Base-by-base conservation (phyloP, 1,284 basidiomycete species). In the Cryptococcus jaspeensis region DNA sequence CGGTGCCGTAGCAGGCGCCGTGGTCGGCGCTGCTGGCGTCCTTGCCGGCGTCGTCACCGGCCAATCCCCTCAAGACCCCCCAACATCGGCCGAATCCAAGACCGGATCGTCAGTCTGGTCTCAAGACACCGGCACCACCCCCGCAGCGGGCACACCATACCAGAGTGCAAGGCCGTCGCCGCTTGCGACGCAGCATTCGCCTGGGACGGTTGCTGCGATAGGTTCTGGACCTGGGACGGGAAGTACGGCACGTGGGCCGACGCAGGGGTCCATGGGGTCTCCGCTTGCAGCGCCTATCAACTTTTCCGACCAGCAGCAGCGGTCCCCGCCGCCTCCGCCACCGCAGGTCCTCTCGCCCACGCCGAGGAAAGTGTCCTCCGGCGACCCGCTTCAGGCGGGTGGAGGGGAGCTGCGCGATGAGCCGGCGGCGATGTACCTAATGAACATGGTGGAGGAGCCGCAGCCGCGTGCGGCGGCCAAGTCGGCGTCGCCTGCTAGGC, bases 401-500 rank as follows among this genome's bases (percentile, higher is more conserved):
- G 28, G n/a, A n/a, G 55, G 38, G 12, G 62, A 59, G n/a, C 32
- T 74, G 18, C 62, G 66, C 8, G 66, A 74, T 20, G 72, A 75
- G 60, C 74, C 74, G 5, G 70, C 73, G 1, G 73, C 73, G 15
- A 56, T 69, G 56, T 75, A 75, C 53, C 63, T 75, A 28, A 73
- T 73, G 70, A 75, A 73, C 58, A 74, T 75, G 70, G 74, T 74
- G 4, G 73, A 72, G 50, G 73, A 74, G 47, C 65, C 63, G 15
- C 44, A 18, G 46, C 47, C 47, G 35, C 25, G 28, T 28, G 47
- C 52, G 13, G 38, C n/a, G 18, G 16, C 23, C 41, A 47, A 40
- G 23, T 36, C 46, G 7, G 15, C 35, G 35, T 55, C 25, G 15
- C 47, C 35, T 35, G 18, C 28, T 40, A 50, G 64, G 28, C 67